These are phyloP conservation scores for Rhynchospora pubera DNA, from an alignment of 176 grass and related monocot species.

Conservation along the genomic window DNA sequence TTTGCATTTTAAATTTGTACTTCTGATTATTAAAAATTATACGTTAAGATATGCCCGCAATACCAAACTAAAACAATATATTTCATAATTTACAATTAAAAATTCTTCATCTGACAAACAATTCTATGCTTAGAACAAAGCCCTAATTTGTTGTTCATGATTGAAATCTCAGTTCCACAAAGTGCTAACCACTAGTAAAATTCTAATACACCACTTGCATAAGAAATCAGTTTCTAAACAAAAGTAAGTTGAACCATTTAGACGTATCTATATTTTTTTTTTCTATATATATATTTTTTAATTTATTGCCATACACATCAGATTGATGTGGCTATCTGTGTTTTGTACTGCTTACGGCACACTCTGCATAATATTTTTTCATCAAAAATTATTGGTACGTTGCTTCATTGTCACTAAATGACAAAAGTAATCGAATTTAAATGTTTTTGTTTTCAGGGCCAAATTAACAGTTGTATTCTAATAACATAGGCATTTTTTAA, in stretches of 20 bases:
- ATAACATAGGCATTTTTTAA: background rate
- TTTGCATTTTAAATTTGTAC: no score
- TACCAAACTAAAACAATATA: no score
- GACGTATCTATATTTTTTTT: background rate
- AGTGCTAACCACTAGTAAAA: no score
- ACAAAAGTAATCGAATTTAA: background rate
- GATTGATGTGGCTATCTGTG: background rate
- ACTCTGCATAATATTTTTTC: background rate
- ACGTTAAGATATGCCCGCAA: no score
- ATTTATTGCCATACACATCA: slow-evolving; percentile 2
- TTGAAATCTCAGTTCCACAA: no score
- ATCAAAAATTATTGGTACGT: background rate
- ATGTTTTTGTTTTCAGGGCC: background rate
- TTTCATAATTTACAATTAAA: no score
- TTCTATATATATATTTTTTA: background rate
- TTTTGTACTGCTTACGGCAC: background rate
- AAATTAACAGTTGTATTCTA: background rate
- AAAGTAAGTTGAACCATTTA: background rate
- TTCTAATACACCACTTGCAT: background rate
- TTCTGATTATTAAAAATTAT: no score
- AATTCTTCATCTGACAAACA: no score
- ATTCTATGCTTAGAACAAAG: no score
- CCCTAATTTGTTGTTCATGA: no score
- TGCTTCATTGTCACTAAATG: background rate
- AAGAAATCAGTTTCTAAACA: background rate